Evolutionary conservation across 345 rosid species (phyloP), one percentile per base, ranked within the genome.

Genomic region (Excoecaria agallocha): DNA sequence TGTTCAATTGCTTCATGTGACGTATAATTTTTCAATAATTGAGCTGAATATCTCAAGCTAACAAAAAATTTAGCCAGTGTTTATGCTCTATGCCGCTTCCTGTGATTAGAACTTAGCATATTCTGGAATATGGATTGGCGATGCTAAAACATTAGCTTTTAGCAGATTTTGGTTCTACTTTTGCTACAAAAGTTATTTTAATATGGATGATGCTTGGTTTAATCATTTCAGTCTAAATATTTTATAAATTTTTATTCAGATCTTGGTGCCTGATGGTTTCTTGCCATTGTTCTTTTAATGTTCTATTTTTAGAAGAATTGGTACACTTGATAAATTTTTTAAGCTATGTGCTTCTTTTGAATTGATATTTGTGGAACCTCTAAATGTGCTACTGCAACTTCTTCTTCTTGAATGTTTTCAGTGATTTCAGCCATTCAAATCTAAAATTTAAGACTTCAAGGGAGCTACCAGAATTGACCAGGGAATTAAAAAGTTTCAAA

Each of bases 371-470:
- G 60, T 74, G 76, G 63, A 12, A 4, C 15, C 22, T 57, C 7
- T 61, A 17, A 78, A 74, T 71, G 66, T 50, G 46, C 69, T 62
- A 30, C 61, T 68, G 25, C 69, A 51, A 78, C 49, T 74, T 58
- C 13, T 54, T 58, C 48, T 54, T 52, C 39, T 66, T n/a, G 39
- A 70, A 60, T 41, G 35, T 80, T 68, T 81, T 75, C 86, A 87
- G 88, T 46, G 73, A 51, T 70, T 62, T 75, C 86, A 87, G 87
- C 41, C 70, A 51, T 72, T 59, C 78, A 37, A 78, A 73, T 76
- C 46, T 81, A 22, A 82, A 73, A 69, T 69, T 81, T 79, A 77
- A 73, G 81, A 87, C 84, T 37, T 82, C 87, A 20, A 76, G 60
- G 73, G 84, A 86, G 68, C 78, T 82, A 63, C 69, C 79, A 9